Evolutionary conservation across 106 monocot species (phyloP).

Genomic region (Acorus calamus): DNA sequence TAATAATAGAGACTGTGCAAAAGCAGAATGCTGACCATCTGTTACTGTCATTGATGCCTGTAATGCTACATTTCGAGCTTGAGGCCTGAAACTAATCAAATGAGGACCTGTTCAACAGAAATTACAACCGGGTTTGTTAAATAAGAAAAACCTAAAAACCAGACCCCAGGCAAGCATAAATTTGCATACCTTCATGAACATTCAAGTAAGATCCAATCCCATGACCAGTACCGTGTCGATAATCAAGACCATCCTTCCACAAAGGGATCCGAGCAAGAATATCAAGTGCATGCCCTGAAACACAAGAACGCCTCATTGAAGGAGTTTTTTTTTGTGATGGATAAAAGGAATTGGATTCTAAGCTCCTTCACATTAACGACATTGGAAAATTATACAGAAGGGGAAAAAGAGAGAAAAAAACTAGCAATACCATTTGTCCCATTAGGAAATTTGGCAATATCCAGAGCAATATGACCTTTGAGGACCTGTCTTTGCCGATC

Average conservation of each 20-base stretch:
- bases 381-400: background rate
- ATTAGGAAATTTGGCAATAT: conserved; percentile 77
- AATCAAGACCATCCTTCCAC: conserved; percentile 95
- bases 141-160: background rate
- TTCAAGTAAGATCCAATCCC: conserved; percentile 87
- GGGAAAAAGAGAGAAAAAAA: background rate
- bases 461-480: conserved; percentile 94
- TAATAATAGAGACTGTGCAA: background rate
- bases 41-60: conserved; percentile 94
- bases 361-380: no score
- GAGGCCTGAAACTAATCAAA: conserved; percentile 82
- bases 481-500: conserved; percentile 48
- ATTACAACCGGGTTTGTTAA: background rate
- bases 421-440: conserved; percentile 72
- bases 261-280: conserved; percentile 83
- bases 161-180: background rate
- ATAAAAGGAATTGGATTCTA: no score
- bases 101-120: conserved; percentile 66
- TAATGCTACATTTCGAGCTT: conserved; percentile 80
- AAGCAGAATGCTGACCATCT: conserved; percentile 52
- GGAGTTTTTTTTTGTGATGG: no score
- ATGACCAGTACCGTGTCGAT: conserved; percentile 96
- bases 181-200: conserved; percentile 99
- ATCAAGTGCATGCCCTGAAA: conserved; percentile 79
- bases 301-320: background rate